phyloP scores from a whole-genome alignment of 2,329 filamentous ascomycete genomes.

The Aaosphaeria pasadenensis region DNA sequence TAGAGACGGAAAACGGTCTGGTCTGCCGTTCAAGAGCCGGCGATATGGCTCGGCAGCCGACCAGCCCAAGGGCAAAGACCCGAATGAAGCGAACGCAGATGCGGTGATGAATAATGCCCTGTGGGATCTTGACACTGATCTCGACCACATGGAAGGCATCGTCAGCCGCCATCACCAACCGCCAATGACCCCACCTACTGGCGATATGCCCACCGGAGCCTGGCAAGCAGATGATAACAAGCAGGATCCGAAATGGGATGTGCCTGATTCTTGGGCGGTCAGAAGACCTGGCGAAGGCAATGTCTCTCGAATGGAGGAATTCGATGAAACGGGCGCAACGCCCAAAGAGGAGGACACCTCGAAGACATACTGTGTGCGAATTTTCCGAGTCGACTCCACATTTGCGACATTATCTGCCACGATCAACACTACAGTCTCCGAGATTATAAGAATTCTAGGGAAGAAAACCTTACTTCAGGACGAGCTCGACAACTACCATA shows the following conservation, averaged over 20 bases:
- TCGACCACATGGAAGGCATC: slow-evolving; percentile 90
- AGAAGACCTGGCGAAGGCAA: slow-evolving; percentile 68
- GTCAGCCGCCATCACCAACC: slow-evolving; percentile 62
- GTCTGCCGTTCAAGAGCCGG: slow-evolving; percentile 49
- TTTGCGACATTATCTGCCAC: slow-evolving; percentile 88
- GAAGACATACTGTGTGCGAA: slow-evolving; percentile 83
- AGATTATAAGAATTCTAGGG: slow-evolving; percentile 84
- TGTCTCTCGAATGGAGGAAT: slow-evolving; percentile 52
- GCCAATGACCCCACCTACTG: slow-evolving; percentile 66
- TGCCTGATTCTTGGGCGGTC: slow-evolving; percentile 95
- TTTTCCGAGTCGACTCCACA: slow-evolving; percentile 90
- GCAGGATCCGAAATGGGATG: slow-evolving; percentile 65
- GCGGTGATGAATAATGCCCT: slow-evolving; percentile 56
- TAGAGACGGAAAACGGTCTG: slow-evolving; percentile 26
- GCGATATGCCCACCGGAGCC: slow-evolving; percentile 46
- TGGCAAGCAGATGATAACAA: slow-evolving; percentile 35
- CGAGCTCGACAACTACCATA: slow-evolving; percentile 89
- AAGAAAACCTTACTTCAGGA: slow-evolving; percentile 94
- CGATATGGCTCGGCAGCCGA: slow-evolving; percentile 23
- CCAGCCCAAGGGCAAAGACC: slow-evolving; percentile 40
- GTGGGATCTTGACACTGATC: slow-evolving; percentile 81
- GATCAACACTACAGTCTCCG: slow-evolving; percentile 78
- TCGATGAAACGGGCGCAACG: slow-evolving; percentile 67
- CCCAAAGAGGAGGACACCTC: slow-evolving; percentile 71
- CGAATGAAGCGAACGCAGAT: slow-evolving; percentile 39